phyloP scores from a whole-genome alignment of 2,329 filamentous ascomycete species.

The Plenodomus tracheiphilus region DNA sequence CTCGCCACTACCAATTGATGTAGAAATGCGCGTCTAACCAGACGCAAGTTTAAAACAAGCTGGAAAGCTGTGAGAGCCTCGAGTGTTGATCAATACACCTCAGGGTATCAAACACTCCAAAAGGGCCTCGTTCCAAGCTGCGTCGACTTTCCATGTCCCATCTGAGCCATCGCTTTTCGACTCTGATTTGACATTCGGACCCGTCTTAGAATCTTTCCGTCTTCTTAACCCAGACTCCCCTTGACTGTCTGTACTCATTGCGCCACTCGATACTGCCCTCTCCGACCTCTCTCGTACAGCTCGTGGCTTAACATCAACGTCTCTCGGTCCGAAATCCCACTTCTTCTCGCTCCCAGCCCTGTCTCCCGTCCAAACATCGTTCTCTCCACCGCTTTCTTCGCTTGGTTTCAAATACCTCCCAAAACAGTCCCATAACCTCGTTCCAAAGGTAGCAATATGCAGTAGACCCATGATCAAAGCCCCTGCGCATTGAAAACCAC shows the following conservation, averaged over 20 bases:
- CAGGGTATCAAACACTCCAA: background rate
- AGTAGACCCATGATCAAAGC: slow-evolving; percentile 1
- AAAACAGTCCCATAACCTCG: background rate
- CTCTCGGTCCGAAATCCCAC: background rate
- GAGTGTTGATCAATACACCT: too few relatives aligned
- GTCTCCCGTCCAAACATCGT: background rate
- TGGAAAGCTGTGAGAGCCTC: too few relatives aligned
- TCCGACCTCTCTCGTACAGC: background rate
- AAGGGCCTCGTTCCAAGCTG: background rate
- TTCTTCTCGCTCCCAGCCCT: background rate
- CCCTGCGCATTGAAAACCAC: slow-evolving; percentile 3
- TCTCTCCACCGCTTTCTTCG: background rate
- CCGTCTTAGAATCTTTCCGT: background rate
- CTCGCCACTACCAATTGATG: too few relatives aligned
- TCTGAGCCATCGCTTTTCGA: too few relatives aligned
- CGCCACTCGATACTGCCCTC: background rate
- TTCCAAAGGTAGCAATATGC: background rate
- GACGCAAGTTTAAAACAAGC: too few relatives aligned
- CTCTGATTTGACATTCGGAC: background rate
- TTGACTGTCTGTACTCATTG: background rate
- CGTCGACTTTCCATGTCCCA: background rate
- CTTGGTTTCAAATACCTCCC: too few relatives aligned
- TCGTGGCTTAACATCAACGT: background rate
- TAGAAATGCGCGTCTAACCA: too few relatives aligned
- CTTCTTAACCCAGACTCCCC: background rate